Percentiles rank a stretch among this genome's conserved stretches.
Evolutionary conservation across 129 eudicot species (phyloP).

Genomic region (Chrysanthemum seticuspe): DNA sequence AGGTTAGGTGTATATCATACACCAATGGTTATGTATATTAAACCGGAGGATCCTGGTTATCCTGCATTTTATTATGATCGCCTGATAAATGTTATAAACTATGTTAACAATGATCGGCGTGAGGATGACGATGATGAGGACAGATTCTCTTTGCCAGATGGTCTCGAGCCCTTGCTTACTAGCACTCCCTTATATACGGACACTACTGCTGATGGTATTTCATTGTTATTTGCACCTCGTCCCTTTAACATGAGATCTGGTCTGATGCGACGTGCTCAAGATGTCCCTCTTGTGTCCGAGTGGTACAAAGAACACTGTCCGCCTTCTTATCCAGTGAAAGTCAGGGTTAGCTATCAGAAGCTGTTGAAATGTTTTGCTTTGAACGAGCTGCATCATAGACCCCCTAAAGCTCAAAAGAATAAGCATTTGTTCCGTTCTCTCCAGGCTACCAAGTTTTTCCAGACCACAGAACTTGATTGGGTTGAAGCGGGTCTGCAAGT

Average conservation of each 20-base stretch:
- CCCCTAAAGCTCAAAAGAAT: slow-evolving; percentile 99
- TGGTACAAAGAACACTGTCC: slow-evolving; percentile 99
- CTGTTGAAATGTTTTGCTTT: slow-evolving; percentile 88
- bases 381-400: slow-evolving; percentile 98
- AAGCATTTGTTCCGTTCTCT: slow-evolving; percentile 92
- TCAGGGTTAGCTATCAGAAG: slow-evolving; percentile 97
- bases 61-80: slow-evolving; percentile 99
- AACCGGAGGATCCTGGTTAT: slow-evolving; percentile 97
- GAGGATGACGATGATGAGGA: slow-evolving; percentile 81
- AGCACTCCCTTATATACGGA: slow-evolving; percentile 86
- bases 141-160: slow-evolving; percentile 88
- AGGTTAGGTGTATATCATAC: slow-evolving; percentile 87
- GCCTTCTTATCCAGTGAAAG: slow-evolving; percentile 95
- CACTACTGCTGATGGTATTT: slow-evolving; percentile 98
- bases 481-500: slow-evolving; percentile 99
- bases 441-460: slow-evolving; percentile 94
- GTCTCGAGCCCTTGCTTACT: slow-evolving; percentile 75
- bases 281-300: slow-evolving; percentile 97
- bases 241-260: slow-evolving; percentile 99
- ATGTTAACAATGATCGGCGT: slow-evolving; percentile 66
- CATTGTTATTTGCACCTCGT: slow-evolving; percentile 91
- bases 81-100: slow-evolving; percentile 76
- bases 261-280: slow-evolving; percentile 96
- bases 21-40: slow-evolving; percentile 97
- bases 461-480: slow-evolving; percentile 98